phyloP scores from a whole-genome alignment of 306 rosid species.

The Cicer yamashitae region DNA sequence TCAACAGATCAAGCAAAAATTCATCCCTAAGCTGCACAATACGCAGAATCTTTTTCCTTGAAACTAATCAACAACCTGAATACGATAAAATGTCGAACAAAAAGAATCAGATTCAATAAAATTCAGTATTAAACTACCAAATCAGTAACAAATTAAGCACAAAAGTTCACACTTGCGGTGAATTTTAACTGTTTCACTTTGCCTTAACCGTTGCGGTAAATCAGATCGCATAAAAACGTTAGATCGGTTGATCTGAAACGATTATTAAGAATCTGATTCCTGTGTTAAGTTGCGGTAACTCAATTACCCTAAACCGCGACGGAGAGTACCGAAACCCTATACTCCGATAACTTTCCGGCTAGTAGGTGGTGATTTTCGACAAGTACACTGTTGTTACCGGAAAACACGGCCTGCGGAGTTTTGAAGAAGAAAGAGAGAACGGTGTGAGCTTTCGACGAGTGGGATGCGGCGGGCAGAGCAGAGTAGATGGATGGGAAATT shows the following conservation, averaged over 20 bases:
- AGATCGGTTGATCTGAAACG: neutral
- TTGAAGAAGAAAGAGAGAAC: neutral
- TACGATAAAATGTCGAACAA: conserved; percentile 40
- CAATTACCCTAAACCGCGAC: neutral
- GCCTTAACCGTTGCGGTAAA: no score
- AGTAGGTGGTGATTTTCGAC: neutral
- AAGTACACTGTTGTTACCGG: neutral
- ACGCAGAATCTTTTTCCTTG: conserved; percentile 36
- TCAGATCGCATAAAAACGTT: neutral
- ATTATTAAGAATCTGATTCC: neutral
- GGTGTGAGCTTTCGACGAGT: no score
- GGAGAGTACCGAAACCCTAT: neutral
- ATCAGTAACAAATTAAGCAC: neutral
- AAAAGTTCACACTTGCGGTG: neutral
- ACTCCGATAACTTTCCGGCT: neutral
- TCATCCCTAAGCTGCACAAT: conserved; percentile 44
- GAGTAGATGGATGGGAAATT: no score
- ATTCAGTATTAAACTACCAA: conserved; percentile 10
- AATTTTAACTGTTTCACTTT: no score
- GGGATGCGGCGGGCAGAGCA: no score
- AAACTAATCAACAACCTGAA: conserved; percentile 54
- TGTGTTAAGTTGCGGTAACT: neutral
- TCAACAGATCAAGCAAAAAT: conserved; percentile 44
- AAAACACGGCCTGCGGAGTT: neutral
- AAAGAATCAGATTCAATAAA: conserved; percentile 13